phyloP scores from a whole-genome alignment of 495 filamentous ascomycete species.

The Penicillium chermesinum region DNA sequence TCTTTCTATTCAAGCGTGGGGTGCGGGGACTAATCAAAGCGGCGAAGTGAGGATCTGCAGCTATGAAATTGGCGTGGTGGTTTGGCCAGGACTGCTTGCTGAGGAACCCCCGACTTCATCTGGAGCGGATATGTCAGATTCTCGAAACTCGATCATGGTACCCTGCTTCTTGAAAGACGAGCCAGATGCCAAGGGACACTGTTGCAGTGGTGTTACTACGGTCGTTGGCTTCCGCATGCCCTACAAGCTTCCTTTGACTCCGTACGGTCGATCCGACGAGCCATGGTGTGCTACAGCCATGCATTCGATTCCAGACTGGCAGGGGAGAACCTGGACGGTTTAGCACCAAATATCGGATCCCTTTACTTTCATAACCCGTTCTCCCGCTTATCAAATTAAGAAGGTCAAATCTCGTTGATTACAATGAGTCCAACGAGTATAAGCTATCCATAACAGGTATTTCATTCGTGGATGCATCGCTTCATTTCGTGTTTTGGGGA shows the following conservation, averaged over 20 bases:
- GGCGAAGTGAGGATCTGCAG: constrained; percentile 68
- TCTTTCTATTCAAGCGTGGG: constrained; percentile 87
- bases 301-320: constrained; percentile 64
- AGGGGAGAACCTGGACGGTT: constrained; percentile 51
- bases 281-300: constrained; percentile 74
- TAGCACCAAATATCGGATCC: constrained; percentile 4
- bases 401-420: too few species aligned
- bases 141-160: constrained; percentile 52
- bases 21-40: constrained; percentile 47
- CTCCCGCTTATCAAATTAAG: too few species aligned
- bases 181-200: constrained; percentile 27
- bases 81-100: constrained; percentile 70
- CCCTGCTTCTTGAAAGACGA: constrained; percentile 60
- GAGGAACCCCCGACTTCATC: constrained; percentile 18
- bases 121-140: background rate
- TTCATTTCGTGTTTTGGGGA: constrained; percentile 3
- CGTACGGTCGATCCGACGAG: constrained; percentile 56
- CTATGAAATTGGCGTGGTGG: constrained; percentile 80
- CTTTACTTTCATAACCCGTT: too few species aligned
- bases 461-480: constrained; percentile 14
- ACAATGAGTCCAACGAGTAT: too few species aligned
- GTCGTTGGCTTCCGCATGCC: constrained; percentile 71
- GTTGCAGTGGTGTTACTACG: constrained; percentile 3
- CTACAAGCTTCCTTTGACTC: constrained; percentile 71
- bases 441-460: background rate